These are phyloP conservation scores for Candida pseudoglaebosa DNA, from an alignment of 805 yeast genomes.

Conservation along the genomic window DNA sequence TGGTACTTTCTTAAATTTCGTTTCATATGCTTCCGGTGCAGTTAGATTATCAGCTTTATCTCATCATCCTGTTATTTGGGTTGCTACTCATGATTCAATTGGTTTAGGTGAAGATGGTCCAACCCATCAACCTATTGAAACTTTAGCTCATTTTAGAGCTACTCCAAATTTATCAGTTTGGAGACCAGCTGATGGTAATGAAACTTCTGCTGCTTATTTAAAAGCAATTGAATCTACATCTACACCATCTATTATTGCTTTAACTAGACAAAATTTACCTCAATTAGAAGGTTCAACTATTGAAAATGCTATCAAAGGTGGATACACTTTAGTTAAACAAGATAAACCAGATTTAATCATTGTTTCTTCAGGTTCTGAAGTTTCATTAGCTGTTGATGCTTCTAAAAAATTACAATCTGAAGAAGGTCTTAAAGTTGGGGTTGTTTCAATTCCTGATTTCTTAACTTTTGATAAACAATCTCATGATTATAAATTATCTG, in stretches of 20 bases:
- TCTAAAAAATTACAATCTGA: constrained; percentile 63
- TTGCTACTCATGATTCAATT: constrained; percentile 86
- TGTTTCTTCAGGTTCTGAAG: constrained; percentile 94
- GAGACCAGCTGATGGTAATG: constrained; percentile 95
- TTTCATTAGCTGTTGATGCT: constrained; percentile 75
- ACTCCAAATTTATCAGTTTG: constrained; percentile 77
- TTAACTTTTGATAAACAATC: constrained; percentile 83
- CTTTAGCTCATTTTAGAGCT: constrained; percentile 83
- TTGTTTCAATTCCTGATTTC: constrained; percentile 94
- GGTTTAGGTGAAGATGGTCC: constrained; percentile 94
- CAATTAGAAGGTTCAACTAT: constrained; percentile 90
- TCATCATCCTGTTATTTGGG: constrained; percentile 81
- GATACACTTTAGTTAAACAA: constrained; percentile 64
- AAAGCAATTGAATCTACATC: constrained; percentile 55
- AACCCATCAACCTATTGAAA: constrained; percentile 90
- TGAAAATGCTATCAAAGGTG: constrained; percentile 94
- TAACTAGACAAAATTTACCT: constrained; percentile 85
- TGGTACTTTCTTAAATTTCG: constrained; percentile 96
- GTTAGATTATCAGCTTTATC: constrained; percentile 80
- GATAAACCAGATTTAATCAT: constrained; percentile 67
- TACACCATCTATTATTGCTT: constrained; percentile 73
- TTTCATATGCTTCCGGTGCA: constrained; percentile 81
- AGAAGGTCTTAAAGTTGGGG: constrained; percentile 68
- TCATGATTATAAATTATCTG: constrained; percentile 72
- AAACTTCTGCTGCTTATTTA: constrained; percentile 77